Conservation (phyloP, 2,329 filamentous ascomycete genomes). For the Sporothrix sp. region DNA sequence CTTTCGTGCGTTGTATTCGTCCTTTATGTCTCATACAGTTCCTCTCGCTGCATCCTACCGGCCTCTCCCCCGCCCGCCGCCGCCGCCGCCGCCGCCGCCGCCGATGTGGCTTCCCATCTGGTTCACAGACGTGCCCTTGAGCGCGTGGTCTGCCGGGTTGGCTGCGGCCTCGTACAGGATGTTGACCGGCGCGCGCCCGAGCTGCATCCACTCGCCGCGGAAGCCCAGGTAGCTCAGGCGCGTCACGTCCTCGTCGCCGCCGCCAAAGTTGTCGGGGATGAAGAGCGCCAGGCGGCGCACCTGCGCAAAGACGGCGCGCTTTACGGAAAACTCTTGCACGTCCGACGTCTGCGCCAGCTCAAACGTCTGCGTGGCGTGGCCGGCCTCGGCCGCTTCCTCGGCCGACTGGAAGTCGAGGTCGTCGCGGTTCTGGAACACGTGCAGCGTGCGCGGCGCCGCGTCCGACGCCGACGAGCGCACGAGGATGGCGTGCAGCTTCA, state of each 20-base stretch:
- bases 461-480: slow-evolving; percentile 65
- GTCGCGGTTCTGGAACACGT: slow-evolving; percentile 78
- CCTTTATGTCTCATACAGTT: background rate
- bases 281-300: slow-evolving; percentile 79
- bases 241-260: slow-evolving; percentile 71
- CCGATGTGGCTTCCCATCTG: slow-evolving; percentile 47
- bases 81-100: slow-evolving; percentile 35
- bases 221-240: slow-evolving; percentile 78
- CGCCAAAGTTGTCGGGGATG: slow-evolving; percentile 82
- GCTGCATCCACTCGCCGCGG: slow-evolving; percentile 84
- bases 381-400: slow-evolving; percentile 52
- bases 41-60: no score
- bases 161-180: slow-evolving; percentile 92
- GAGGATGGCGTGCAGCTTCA: slow-evolving; percentile 84
- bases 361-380: slow-evolving; percentile 49
- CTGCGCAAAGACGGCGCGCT: slow-evolving; percentile 78
- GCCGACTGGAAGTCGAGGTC: slow-evolving; percentile 77
- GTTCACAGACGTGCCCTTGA: slow-evolving; percentile 48
- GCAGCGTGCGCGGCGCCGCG: slow-evolving; percentile 70
- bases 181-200: slow-evolving; percentile 72
- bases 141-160: slow-evolving; percentile 77
- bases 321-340: slow-evolving; percentile 78
- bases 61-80: slow-evolving; percentile 21
- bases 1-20: background rate
- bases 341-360: slow-evolving; percentile 69